Evolutionary conservation across 768 basidiomycete genomes (phyloP).

Genomic region (Agrocybe chaxingu): DNA sequence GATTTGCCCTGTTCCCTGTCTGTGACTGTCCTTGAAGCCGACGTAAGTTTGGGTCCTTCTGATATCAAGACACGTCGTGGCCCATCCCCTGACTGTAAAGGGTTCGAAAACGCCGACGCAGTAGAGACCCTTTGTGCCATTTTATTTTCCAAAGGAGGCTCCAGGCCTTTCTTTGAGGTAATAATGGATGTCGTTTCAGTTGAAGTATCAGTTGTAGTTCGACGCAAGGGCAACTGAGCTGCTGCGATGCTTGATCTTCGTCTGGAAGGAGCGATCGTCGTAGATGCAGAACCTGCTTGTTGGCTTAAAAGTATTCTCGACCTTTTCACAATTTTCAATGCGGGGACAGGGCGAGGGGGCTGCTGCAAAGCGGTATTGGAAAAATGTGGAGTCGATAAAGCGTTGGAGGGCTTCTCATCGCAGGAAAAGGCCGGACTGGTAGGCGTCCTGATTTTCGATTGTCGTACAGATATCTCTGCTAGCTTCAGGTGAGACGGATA

Average conservation of each 20-base stretch:
- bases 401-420: neutral
- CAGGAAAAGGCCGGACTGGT: neutral
- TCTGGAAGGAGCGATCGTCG: constrained; percentile 8
- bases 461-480: too few species aligned
- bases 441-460: neutral
- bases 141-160: neutral
- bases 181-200: constrained; percentile 2
- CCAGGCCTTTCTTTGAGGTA: neutral
- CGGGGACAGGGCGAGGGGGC: constrained; percentile 38
- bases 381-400: constrained; percentile 17
- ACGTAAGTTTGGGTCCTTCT: constrained; percentile 20
- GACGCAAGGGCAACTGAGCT: constrained; percentile 3
- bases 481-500: too few species aligned
- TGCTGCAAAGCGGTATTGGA: constrained; percentile 7
- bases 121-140: neutral
- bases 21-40: constrained; percentile 9
- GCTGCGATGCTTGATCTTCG: constrained; percentile 7
- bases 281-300: neutral
- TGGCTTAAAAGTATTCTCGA: constrained; percentile 10
- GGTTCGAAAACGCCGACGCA: neutral
- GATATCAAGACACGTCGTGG: constrained; percentile 28
- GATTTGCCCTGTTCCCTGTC: constrained; percentile 11
- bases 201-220: constrained; percentile 1
- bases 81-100: constrained; percentile 13
- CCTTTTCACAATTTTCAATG: constrained; percentile 48